These are phyloP conservation scores for Elongisporangium prolatum DNA, from an alignment of 352 stramenopile species.

Conservation along the genomic window DNA sequence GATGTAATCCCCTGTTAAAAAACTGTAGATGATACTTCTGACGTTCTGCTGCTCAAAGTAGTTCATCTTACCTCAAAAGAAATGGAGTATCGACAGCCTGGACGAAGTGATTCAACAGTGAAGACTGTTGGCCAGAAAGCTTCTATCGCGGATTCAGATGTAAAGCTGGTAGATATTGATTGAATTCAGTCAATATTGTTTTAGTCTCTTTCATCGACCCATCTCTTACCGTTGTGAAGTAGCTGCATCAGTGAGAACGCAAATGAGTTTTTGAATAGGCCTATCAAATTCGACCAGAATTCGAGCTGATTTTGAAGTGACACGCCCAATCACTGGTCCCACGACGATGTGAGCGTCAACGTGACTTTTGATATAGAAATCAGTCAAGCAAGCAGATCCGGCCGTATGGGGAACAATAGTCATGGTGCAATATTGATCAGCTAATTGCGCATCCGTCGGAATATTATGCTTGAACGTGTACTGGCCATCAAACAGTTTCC, in stretches of 20 bases:
- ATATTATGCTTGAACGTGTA: slow-evolving; percentile 23
- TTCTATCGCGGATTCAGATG: slow-evolving; percentile 20
- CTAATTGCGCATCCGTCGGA: slow-evolving; percentile 3
- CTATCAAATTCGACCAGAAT: slow-evolving; percentile 66
- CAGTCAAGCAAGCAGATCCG: slow-evolving; percentile 21
- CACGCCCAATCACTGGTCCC: slow-evolving; percentile 55
- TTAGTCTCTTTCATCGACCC: background rate
- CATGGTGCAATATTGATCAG: slow-evolving; percentile 39
- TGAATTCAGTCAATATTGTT: background rate
- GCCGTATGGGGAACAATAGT: slow-evolving; percentile 42
- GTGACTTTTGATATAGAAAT: slow-evolving; percentile 31
- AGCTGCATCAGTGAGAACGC: slow-evolving; percentile 26
- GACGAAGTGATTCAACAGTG: slow-evolving; percentile 52
- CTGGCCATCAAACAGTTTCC: slow-evolving; percentile 6
- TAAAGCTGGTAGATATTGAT: slow-evolving; percentile 12
- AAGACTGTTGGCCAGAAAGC: slow-evolving; percentile 53
- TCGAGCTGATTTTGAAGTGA: slow-evolving; percentile 43
- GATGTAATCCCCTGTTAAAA: slow-evolving; percentile 32
- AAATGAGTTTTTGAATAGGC: slow-evolving; percentile 24
- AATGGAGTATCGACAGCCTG: slow-evolving; percentile 49
- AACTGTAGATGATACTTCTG: too few relatives aligned
- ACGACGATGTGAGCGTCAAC: slow-evolving; percentile 39
- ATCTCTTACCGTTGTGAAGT: slow-evolving; percentile 25
- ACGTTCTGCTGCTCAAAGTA: background rate
- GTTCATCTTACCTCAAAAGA: slow-evolving; percentile 37